Conservation (phyloP, 2,329 filamentous ascomycete genomes). For the Colletotrichum sp. region DNA sequence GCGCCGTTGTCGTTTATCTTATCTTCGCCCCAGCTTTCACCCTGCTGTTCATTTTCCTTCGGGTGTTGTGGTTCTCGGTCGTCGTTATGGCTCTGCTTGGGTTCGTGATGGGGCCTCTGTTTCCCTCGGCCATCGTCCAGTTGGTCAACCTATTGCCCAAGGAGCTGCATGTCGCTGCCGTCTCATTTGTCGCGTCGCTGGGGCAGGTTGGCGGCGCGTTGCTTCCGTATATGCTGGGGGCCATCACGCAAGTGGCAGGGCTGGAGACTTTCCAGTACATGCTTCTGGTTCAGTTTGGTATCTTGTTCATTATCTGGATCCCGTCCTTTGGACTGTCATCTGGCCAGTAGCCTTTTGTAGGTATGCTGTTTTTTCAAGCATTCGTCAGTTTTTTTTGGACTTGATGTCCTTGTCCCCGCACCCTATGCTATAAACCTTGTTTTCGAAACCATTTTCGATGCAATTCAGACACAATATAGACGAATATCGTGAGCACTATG, state of each 20-base stretch:
- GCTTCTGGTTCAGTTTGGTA: slow-evolving; percentile 26
- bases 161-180: slow-evolving; percentile 44
- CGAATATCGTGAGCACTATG: neutral
- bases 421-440: neutral
- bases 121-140: slow-evolving; percentile 11
- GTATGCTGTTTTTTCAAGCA: neutral
- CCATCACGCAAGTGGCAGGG: slow-evolving; percentile 39
- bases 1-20: neutral
- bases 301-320: slow-evolving; percentile 21
- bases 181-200: slow-evolving; percentile 47
- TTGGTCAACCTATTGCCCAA: neutral
- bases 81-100: slow-evolving; percentile 9
- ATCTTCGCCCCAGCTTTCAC: neutral
- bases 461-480: neutral
- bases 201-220: slow-evolving; percentile 49
- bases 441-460: neutral
- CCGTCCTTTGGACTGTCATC: neutral
- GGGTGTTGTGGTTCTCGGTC: neutral
- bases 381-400: neutral
- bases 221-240: slow-evolving; percentile 47
- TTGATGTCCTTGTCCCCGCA: neutral
- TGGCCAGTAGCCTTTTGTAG: neutral
- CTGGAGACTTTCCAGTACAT: slow-evolving; percentile 40
- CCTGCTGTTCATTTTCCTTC: neutral
- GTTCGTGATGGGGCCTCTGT: slow-evolving; percentile 20